phyloP scores from a whole-genome alignment of 2,329 filamentous ascomycete species.

The Epichloe hybrida region DNA sequence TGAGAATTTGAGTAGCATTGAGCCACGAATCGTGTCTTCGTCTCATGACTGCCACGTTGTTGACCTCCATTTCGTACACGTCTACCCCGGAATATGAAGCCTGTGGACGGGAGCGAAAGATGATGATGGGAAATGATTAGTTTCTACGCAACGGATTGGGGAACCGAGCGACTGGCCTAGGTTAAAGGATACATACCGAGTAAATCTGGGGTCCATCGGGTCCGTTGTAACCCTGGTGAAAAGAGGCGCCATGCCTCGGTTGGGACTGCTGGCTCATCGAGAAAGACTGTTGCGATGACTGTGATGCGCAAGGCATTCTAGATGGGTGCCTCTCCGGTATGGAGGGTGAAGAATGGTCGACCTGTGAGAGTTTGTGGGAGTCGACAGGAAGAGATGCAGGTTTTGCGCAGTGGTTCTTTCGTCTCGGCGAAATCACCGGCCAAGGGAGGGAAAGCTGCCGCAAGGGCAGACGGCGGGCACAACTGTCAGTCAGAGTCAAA shows the following conservation, averaged over 20 bases:
- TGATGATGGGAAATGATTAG: not conserved
- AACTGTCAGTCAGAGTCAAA: not conserved
- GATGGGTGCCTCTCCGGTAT: not conserved
- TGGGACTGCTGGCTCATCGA: constrained; percentile 43
- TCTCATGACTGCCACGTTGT: constrained; percentile 87
- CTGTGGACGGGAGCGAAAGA: constrained; percentile 17
- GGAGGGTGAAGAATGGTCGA: not conserved
- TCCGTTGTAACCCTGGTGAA: constrained; percentile 20
- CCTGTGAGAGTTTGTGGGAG: not conserved
- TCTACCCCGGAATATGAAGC: constrained; percentile 91
- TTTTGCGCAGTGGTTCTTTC: not conserved
- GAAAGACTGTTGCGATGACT: constrained; percentile 43
- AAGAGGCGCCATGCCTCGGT: constrained; percentile 23
- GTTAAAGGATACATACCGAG: constrained; percentile 31
- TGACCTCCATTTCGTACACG: constrained; percentile 98
- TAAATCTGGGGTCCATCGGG: constrained; percentile 44
- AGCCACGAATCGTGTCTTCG: constrained; percentile 90
- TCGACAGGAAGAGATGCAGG: not conserved
- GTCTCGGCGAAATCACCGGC: not conserved
- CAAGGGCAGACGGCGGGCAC: not conserved
- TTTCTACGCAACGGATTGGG: not conserved
- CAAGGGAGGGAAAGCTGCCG: not conserved
- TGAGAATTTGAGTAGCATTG: constrained; percentile 96
- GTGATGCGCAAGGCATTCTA: constrained; percentile 29
- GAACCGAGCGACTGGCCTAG: not conserved